A percentile compares a stretch with the other conserved stretches of the same genome.
Conservation (phyloP, 139 green algal genomes). For the Spirogloea muscicola region DNA sequence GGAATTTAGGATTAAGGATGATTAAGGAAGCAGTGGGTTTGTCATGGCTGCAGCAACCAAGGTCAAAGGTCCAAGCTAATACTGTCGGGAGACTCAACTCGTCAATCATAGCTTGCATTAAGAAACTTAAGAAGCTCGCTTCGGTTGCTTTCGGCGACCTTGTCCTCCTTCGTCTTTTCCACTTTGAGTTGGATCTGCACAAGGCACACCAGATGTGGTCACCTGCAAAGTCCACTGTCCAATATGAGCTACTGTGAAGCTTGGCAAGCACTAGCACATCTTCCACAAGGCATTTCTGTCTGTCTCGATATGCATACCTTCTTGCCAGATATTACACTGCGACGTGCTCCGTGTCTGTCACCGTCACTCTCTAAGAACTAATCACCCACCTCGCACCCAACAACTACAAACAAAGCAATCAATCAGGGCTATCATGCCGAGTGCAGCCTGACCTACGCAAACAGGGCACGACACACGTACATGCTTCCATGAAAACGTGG, state of each 20-base stretch:
- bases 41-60: too few relatives aligned
- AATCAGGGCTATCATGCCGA: too few relatives aligned
- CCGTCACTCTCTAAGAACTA: too few relatives aligned
- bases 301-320: slow-evolving; percentile 11
- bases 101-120: slow-evolving; percentile 42
- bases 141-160: slow-evolving; percentile 37
- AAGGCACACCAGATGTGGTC: neutral
- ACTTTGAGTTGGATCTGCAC: slow-evolving; percentile 41
- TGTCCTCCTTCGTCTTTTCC: slow-evolving; percentile 44
- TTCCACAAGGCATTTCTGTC: neutral
- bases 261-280: neutral
- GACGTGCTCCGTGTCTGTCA: slow-evolving; percentile 5
- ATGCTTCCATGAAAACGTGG: too few relatives aligned
- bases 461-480: too few relatives aligned
- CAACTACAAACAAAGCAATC: too few relatives aligned
- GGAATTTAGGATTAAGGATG: too few relatives aligned
- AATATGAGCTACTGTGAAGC: neutral
- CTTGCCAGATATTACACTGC: slow-evolving; percentile 30
- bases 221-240: neutral
- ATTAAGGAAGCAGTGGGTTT: too few relatives aligned
- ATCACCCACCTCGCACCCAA: too few relatives aligned
- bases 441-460: too few relatives aligned
- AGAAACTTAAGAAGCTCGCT: slow-evolving; percentile 26
- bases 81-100: too few relatives aligned
- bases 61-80: too few relatives aligned